Evolutionary conservation across 495 filamentous ascomycete species (phyloP).

Genomic region (Margaritispora aquatica): DNA sequence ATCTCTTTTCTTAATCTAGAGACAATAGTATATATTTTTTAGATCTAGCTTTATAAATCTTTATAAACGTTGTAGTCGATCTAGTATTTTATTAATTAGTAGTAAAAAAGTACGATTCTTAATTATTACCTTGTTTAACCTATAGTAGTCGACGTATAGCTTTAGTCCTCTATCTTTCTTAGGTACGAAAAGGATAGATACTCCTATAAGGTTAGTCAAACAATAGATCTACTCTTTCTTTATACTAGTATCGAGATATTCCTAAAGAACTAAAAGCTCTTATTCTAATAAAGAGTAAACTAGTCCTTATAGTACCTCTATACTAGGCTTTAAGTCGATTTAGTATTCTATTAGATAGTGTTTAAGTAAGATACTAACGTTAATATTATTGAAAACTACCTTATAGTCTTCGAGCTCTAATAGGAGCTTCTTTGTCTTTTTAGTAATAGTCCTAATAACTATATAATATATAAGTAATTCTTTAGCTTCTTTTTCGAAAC

Average conservation of each 20-base stretch:
- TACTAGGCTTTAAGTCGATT: neutral
- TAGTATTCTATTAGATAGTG: neutral
- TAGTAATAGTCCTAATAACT: too few species aligned
- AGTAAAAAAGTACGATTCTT: neutral
- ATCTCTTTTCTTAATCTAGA: too few species aligned
- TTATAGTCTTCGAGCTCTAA: too few species aligned
- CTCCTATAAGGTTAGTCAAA: neutral
- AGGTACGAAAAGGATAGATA: neutral
- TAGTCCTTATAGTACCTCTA: neutral
- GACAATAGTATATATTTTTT: too few species aligned
- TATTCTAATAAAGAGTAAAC: neutral
- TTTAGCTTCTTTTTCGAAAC: too few species aligned
- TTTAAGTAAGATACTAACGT: neutral
- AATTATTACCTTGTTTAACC: neutral
- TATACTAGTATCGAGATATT: neutral
- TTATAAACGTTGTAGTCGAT: neutral
- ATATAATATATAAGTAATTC: too few species aligned
- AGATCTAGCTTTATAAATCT: neutral
- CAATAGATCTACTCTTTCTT: neutral
- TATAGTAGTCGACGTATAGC: neutral
- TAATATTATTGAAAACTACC: neutral
- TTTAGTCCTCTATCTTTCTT: neutral
- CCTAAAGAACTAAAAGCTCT: neutral
- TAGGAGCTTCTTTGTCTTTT: too few species aligned
- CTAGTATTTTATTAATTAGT: neutral